Conservation (phyloP, 208 protist species). For the Trypanosoma cruzi region DNA sequence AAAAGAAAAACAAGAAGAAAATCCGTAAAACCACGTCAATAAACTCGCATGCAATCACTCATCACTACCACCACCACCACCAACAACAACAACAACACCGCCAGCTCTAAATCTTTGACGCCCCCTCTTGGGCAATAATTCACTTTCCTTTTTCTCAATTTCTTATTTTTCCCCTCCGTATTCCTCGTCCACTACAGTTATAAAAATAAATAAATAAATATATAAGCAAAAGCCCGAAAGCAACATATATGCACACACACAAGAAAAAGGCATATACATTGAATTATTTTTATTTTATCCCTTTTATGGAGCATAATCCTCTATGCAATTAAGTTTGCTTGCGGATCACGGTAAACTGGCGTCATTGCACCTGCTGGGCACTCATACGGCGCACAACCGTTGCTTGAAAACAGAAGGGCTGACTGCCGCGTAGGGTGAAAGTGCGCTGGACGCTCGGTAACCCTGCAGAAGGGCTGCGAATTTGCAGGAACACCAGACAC, state of each 20-base stretch:
- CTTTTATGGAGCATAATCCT: too few relatives aligned
- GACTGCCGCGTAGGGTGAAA: constrained; percentile 41
- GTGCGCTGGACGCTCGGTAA: constrained; percentile 9
- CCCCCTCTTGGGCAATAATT: not conserved
- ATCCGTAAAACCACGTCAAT: not conserved
- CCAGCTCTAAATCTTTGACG: not conserved
- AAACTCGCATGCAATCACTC: too few relatives aligned
- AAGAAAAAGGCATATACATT: constrained; percentile 3
- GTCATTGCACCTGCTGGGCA: not conserved
- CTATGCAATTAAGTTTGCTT: not conserved
- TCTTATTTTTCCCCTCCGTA: too few relatives aligned
- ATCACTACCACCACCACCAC: too few relatives aligned
- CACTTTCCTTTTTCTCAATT: not conserved
- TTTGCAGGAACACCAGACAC: not conserved
- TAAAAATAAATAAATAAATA: constrained; percentile 17
- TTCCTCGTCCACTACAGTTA: not conserved
- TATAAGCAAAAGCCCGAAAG: not conserved
- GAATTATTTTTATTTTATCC: not conserved
- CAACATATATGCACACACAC: not conserved
- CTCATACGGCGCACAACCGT: constrained; percentile 36
- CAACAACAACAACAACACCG: too few relatives aligned
- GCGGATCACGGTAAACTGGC: not conserved
- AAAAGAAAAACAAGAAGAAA: not conserved
- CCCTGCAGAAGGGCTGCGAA: constrained; percentile 31
- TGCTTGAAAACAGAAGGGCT: constrained; percentile 50